A percentile compares a stretch with the other conserved stretches of the same genome.
phyloP scores from a whole-genome alignment of 1,139 yeast species.

The Lodderomyces metapsilosis region DNA sequence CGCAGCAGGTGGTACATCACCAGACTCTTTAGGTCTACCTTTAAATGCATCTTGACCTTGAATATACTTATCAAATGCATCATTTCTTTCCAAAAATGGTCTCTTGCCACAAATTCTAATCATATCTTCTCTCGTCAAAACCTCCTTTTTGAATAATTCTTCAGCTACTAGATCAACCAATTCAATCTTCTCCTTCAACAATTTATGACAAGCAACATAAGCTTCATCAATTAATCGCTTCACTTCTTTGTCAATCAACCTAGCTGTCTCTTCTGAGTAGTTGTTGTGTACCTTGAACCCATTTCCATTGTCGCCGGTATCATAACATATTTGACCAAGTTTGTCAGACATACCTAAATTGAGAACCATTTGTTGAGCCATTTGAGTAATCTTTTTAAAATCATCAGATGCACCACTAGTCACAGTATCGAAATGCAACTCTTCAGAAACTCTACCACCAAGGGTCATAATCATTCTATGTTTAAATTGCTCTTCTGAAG shows the following conservation, averaged over 20 bases:
- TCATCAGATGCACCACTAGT: constrained; percentile 84
- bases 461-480: constrained; percentile 81
- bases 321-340: constrained; percentile 60
- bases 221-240: constrained; percentile 58
- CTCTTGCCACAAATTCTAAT: constrained; percentile 68
- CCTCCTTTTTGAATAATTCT: constrained; percentile 65
- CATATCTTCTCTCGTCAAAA: constrained; percentile 81
- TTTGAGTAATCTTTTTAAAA: constrained; percentile 72
- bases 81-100: constrained; percentile 75
- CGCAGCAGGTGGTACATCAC: constrained; percentile 1
- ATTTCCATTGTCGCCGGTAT: constrained; percentile 43
- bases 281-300: constrained; percentile 62
- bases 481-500: constrained; percentile 61
- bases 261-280: constrained; percentile 69
- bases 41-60: constrained; percentile 45
- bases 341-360: constrained; percentile 73
- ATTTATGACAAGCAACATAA: constrained; percentile 49
- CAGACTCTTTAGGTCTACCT: constrained; percentile 21
- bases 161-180: constrained; percentile 71
- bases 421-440: constrained; percentile 70
- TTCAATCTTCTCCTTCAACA: constrained; percentile 56
- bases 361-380: constrained; percentile 78
- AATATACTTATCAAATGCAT: constrained; percentile 76
- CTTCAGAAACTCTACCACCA: constrained; percentile 81
- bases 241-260: constrained; percentile 64